phyloP scores from a whole-genome alignment of 2,329 filamentous ascomycete genomes.

The Phoma sp. region DNA sequence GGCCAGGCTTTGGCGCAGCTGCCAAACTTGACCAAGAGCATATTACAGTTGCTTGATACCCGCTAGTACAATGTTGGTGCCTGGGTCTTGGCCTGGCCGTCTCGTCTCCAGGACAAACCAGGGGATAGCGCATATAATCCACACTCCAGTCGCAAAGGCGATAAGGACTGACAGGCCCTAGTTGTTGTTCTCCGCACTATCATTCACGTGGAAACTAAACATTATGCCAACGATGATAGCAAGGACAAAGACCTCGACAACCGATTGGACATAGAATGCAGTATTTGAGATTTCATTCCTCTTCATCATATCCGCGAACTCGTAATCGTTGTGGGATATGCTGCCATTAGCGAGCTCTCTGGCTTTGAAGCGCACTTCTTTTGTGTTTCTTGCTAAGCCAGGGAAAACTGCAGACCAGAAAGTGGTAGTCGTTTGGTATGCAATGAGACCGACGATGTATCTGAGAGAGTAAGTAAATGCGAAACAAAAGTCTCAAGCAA shows the following conservation, averaged over 20 bases:
- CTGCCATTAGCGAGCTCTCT: slow-evolving; percentile 55
- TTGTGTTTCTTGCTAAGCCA: slow-evolving; percentile 63
- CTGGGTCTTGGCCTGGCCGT: slow-evolving; percentile 64
- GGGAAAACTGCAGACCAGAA: slow-evolving; percentile 73
- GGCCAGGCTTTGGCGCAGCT: slow-evolving; percentile 69
- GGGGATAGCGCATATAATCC: slow-evolving; percentile 69
- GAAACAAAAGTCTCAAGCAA: no score
- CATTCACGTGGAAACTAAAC: slow-evolving; percentile 67
- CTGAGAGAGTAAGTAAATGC: no score
- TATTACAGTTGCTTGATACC: slow-evolving; percentile 67
- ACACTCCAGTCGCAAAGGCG: slow-evolving; percentile 69
- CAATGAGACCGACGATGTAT: slow-evolving; percentile 73
- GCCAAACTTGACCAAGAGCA: slow-evolving; percentile 67
- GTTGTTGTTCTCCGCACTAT: slow-evolving; percentile 67
- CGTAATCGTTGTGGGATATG: slow-evolving; percentile 67
- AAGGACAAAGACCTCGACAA: slow-evolving; percentile 62
- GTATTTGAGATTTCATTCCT: slow-evolving; percentile 69
- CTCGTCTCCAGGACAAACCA: slow-evolving; percentile 73
- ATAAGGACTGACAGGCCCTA: slow-evolving; percentile 71
- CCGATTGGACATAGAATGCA: slow-evolving; percentile 69
- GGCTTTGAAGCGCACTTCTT: slow-evolving; percentile 60
- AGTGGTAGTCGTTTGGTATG: slow-evolving; percentile 71
- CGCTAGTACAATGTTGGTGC: slow-evolving; percentile 61
- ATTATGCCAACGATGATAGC: slow-evolving; percentile 49
- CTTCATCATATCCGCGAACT: slow-evolving; percentile 59